Evolutionary conservation across 2,329 filamentous ascomycete genomes (phyloP).

Genomic region (Knufia petricola): DNA sequence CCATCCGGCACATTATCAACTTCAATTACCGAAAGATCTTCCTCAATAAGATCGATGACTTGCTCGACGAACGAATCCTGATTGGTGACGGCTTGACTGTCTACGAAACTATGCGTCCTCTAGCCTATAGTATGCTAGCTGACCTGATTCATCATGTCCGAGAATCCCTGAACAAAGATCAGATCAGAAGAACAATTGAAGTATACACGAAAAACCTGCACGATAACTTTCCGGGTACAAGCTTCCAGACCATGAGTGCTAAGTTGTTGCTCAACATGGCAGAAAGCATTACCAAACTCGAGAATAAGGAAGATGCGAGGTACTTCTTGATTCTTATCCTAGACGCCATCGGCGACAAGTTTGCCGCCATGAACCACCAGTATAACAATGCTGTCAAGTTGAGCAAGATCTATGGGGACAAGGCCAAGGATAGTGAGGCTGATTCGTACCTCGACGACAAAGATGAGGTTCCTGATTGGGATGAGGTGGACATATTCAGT

Average conservation of each 20-base stretch:
- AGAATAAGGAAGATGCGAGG: slow-evolving; percentile 85
- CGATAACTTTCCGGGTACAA: slow-evolving; percentile 92
- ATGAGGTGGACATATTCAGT: slow-evolving; percentile 94
- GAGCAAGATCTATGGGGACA: slow-evolving; percentile 64
- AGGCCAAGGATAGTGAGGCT: slow-evolving; percentile 50
- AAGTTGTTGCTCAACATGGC: slow-evolving; percentile 97
- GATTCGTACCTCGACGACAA: slow-evolving; percentile 82
- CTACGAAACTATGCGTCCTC: slow-evolving; percentile 87
- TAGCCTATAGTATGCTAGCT: slow-evolving; percentile 97
- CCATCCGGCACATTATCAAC: slow-evolving; percentile 96
- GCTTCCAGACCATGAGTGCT: slow-evolving; percentile 98
- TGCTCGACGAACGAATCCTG: slow-evolving; percentile 85
- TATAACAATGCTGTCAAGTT: slow-evolving; percentile 92
- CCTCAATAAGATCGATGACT: slow-evolving; percentile 82
- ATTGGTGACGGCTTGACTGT: slow-evolving; percentile 95
- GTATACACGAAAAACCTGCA: slow-evolving; percentile 95
- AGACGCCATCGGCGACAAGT: slow-evolving; percentile 96
- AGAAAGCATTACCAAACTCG: slow-evolving; percentile 89
- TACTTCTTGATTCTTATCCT: slow-evolving; percentile 96
- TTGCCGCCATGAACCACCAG: slow-evolving; percentile 94
- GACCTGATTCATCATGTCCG: slow-evolving; percentile 96
- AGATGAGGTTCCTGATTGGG: slow-evolving; percentile 79
- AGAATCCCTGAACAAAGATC: slow-evolving; percentile 75
- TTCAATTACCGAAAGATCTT: slow-evolving; percentile 98
- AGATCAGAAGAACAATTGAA: slow-evolving; percentile 90